phyloP scores from a whole-genome alignment of 2,329 filamentous ascomycete genomes.

The Calonectria henricotiae region DNA sequence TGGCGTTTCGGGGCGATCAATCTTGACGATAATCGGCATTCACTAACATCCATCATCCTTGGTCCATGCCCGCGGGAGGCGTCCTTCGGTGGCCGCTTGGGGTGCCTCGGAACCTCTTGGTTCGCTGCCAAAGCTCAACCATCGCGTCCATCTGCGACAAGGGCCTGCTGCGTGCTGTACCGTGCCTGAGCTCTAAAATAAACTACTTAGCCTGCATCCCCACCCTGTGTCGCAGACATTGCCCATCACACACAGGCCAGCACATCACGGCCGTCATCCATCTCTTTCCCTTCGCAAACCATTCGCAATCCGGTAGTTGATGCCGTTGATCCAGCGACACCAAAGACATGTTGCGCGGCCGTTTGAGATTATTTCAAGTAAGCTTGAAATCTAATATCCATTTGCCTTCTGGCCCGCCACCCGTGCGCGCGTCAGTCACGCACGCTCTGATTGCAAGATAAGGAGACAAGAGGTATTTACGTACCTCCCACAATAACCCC shows the following conservation, averaged over 20 bases:
- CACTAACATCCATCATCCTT: slow-evolving; percentile 22
- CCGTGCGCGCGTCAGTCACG: slow-evolving; percentile 39
- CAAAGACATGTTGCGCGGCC: slow-evolving; percentile 50
- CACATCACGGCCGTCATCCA: slow-evolving; percentile 14
- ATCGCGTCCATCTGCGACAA: slow-evolving; percentile 19
- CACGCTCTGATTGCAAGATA: slow-evolving; percentile 30
- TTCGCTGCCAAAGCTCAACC: not conserved
- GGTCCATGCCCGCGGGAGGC: slow-evolving; percentile 22
- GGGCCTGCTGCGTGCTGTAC: slow-evolving; percentile 21
- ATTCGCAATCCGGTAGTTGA: slow-evolving; percentile 27
- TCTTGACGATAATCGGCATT: slow-evolving; percentile 20
- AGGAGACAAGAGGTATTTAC: slow-evolving; percentile 39
- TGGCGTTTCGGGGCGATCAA: slow-evolving; percentile 33
- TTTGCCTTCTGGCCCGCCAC: slow-evolving; percentile 42
- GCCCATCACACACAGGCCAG: slow-evolving; percentile 29
- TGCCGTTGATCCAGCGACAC: slow-evolving; percentile 28
- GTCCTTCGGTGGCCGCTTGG: not conserved
- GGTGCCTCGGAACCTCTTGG: not conserved
- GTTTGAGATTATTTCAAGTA: slow-evolving; percentile 52
- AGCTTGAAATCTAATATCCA: slow-evolving; percentile 52
- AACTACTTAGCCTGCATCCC: slow-evolving; percentile 25
- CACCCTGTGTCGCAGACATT: slow-evolving; percentile 28
- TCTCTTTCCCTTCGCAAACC: slow-evolving; percentile 11
- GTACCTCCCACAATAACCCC: slow-evolving; percentile 35
- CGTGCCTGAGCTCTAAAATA: slow-evolving; percentile 31